Base-by-base conservation (phyloP, 768 basidiomycete species). In the Termitomyces sp. region DNA sequence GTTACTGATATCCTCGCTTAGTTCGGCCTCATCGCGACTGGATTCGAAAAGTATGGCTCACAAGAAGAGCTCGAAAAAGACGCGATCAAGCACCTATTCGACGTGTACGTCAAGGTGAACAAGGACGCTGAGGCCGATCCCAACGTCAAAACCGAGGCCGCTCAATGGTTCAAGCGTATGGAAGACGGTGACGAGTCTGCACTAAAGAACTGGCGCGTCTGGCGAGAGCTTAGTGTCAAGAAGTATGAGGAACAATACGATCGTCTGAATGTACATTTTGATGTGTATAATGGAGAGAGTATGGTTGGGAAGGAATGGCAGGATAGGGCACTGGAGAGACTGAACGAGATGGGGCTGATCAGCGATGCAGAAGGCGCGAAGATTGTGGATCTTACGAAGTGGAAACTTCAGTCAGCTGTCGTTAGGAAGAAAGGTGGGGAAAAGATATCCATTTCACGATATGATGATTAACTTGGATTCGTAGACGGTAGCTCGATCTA, bases 21-120 rank as follows among this genome's bases (percentile, higher is more conserved):
- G 88, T 88, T 90, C 68, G 94, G 94, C 30, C 70, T 97, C 70
- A 89, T 98, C 54, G 90, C 94, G 0, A 81, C 88, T 48, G 96
- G 96, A 0, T 98, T 90, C 65, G 88, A 95, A 67, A 89, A 89
- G 67, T 96, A 96, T 64, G 97, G 96, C 9, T 87, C 85, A 3
- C 82, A 89, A 60, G 89, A 89, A 64, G 85, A 85, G 62, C 83
- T 99, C 10, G 80, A 89, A 67, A 80, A 81, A 61, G 89, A 99
- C 67, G 85, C 96, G 2, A 97, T 99, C 73, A 93, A 93, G 66
- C 96, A 99, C 67, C 78, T 98, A 4, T 94, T 90, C 68, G 84
- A 96, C 32, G 83, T 99, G 47, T 99, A 99, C 69, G 94, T 98
- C 71, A 86, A 92, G 72, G 87, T 98, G 62, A 95, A 89, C 80